These are phyloP conservation scores for Annona cherimola DNA, from an alignment of 164 flowering plant genomes.

Conservation along the genomic window DNA sequence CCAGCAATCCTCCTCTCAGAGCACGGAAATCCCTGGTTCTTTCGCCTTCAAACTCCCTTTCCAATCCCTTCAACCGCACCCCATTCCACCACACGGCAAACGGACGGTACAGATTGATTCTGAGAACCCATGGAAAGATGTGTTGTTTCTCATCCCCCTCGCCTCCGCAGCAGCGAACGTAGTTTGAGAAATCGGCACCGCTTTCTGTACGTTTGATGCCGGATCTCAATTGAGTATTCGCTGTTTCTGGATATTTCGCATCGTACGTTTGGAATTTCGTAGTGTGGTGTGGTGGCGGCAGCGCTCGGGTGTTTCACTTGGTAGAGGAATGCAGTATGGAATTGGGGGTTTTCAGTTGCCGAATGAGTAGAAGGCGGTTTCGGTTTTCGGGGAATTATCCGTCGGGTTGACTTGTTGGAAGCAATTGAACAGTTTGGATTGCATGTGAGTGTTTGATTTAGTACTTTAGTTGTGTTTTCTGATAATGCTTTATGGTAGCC, in stretches of 20 bases:
- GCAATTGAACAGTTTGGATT: slow-evolving; percentile 8
- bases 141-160: not conserved
- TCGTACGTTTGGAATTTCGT: not conserved
- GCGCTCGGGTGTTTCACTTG: not conserved
- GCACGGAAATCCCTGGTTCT: not conserved
- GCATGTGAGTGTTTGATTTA: slow-evolving; percentile 2
- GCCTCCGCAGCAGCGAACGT: not conserved
- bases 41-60: not conserved
- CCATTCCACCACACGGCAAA: not conserved
- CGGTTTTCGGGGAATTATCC: slow-evolving; percentile 16
- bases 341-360: slow-evolving; percentile 12
- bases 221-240: slow-evolving; percentile 4
- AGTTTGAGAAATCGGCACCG: not conserved
- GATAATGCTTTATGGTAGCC: too few relatives aligned
- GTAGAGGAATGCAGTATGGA: slow-evolving; percentile 20
- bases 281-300: not conserved
- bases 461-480: not conserved
- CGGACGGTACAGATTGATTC: not conserved
- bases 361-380: slow-evolving; percentile 16
- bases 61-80: not conserved
- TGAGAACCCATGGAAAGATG: not conserved
- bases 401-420: slow-evolving; percentile 16
- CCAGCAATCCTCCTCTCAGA: not conserved
- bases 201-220: not conserved
- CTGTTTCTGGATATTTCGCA: not conserved